Evolutionary conservation across 148 eudicot genomes (phyloP), one percentile per base, ranked within the genome.

Genomic region (Spergularia bocconei): DNA sequence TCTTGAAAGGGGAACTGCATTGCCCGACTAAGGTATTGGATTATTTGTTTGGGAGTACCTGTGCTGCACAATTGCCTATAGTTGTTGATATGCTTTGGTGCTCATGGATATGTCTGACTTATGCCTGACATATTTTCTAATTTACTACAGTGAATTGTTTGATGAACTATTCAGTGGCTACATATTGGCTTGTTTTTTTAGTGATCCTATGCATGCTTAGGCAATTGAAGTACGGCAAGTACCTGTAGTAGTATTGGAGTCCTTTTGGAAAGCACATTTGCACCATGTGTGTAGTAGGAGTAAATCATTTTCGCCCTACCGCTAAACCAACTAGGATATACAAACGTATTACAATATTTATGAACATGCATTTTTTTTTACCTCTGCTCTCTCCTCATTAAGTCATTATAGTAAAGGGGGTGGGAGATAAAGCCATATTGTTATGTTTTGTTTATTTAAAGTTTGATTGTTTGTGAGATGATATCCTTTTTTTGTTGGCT

Each of bases 1-100:
- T 77, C 90, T 95, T 54, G 97, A 95, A 81, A 90, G 97, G 74
- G 97, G 99, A 78, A 95, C 99, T 76, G 99, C 99, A 39, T 85
- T 95, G 75, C 99, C 99, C 9, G 98, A 94, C 76, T 92, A 72
- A 94, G 84, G 88, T 85, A 77, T 76, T 62, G 16, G 55, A n/a
- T 57, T 55, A 16, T 51, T 41, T 25, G 25, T 44, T 59, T 0
- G 8, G 11, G 33, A 51, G 33, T 68, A n/a, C 44, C 36, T n/a
- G 14, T 65, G 12, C 39, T 61, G n/a, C 52, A 36, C 6, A 8
- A 16, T 11, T 19, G 5, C 1, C 15, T 36, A 12, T 65, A 13
- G 17, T 6, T 54, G 23, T 56, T 57, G 70, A 64, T 48, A 11
- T 74, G 62, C 13, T 74, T 4, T 41, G 52, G 52, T 55, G 71